Base-by-base conservation (phyloP, 225 moss, liverwort and hornwort species). In the Pleurozium schreberi region DNA sequence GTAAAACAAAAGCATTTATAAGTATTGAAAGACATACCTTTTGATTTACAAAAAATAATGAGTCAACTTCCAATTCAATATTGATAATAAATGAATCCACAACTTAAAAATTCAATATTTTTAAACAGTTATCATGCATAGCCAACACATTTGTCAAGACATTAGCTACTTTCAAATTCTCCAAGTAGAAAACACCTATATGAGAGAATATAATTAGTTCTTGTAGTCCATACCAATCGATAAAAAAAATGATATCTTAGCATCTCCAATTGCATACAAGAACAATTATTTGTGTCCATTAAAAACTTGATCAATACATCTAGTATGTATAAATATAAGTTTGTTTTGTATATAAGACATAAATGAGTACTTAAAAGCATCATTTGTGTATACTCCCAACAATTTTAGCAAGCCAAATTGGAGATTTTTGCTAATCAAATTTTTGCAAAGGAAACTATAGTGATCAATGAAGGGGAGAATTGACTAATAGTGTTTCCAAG, bases 101-200 rank as follows among this genome's bases (percentile, higher is more conserved):
- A 18, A 47, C 2, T 74, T 74, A 31, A 1, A 31, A 12, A 31
- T 47, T 31, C 30, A 74, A 31, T 18, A 18, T 1, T 47, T 19
- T 74, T 0, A 0, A 31, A 21, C 0, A 0, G 5, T 50, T 50
- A 9, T 52, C 34, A 50, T 34, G 1, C 5, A 33, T 34, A 34
- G 4, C 52, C 50, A 76, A 76, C 21, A 76, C 21, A 49, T 50
- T 43, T 42, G 43, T 43, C 9, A 27, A 43, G 16, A 16, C 6
- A 71, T 45, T 73, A 73, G 22, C 14, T 34, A 34, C 23, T 34
- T 75, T 49, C 8, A 31, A 33, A 8, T 33, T 49, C 8, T 19
- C 20, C 5, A 21, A 50, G 5, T 33, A 12, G 3, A 49, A 49
- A 49, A 75, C 30, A 33, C 19, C 5, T 9, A 16, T 20, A 19